Evolutionary conservation across 345 rosid genomes (phyloP), one percentile per base, ranked within the genome.

Genomic region (Nasturtium officinale): DNA sequence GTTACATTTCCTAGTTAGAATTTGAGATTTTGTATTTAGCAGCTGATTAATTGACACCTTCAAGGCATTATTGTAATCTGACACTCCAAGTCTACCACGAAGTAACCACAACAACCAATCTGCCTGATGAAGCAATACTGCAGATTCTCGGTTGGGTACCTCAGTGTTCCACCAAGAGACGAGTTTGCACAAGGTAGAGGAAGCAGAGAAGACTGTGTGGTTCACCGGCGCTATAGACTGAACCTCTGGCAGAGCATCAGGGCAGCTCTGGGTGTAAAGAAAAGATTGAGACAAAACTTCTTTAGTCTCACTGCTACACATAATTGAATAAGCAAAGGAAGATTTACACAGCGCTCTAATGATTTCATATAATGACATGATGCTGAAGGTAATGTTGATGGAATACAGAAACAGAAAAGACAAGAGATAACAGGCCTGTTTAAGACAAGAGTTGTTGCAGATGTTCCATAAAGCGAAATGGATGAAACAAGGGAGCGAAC

Each of bases 91-190:
- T 59, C 65, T 85, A 43, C 96, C 98, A 62, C 89, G 98, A 67
- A 94, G 90, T 79, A 89, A 83, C 98, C 91, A 94, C 80, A 89
- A 59, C 80, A 89, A 82, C 98, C 98, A 94, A 88, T 94, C 98
- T 26, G 96, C 95, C 77, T 94, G 98, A 75, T 91, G 97, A 81
- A 94, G 68, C 73, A 91, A 79, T 12, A 85, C 12, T 2, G 82
- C 87, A 11, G 90, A 87, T 72, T 87, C 80, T 81, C 78, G 77
- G 38, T 79, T 73, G 0, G 87, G 65, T 52, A 76, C 64, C 6
- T 61, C 71, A 21, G 30, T 23, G 55, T 82, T 87, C 97, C 98
- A 94, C 97, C 98, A 91, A 3, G 95, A 87, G 35, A 91, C 90
- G 20, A 91, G 97, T 77, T 94, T 94, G 83, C 98, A 94, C 32